Conservation (phyloP, 371 early-diverging fungal genomes). For the Mucor circinelloides region DNA sequence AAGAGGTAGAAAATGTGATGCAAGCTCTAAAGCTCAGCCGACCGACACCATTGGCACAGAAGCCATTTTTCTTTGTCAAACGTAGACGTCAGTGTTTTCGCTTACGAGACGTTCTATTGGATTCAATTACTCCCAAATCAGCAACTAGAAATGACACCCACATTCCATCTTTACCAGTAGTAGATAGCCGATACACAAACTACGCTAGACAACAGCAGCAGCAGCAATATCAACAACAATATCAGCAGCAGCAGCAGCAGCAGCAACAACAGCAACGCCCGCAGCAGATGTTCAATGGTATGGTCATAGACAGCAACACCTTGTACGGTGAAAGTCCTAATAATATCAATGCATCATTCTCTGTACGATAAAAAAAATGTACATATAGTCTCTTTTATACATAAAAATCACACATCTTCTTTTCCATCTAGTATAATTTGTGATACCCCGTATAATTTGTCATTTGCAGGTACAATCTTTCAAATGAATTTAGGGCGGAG, state of each 20-base stretch:
- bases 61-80: constrained; percentile 54
- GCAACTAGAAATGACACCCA: background rate
- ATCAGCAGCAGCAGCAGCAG: background rate
- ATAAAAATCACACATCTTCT: background rate
- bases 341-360: constrained; percentile 47
- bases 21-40: constrained; percentile 51
- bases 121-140: constrained; percentile 66
- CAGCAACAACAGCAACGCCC: constrained; percentile 1
- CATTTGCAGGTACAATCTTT: background rate
- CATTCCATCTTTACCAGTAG: background rate
- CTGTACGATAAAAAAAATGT: constrained; percentile 15
- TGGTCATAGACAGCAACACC: constrained; percentile 73
- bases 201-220: constrained; percentile 14
- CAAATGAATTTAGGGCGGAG: background rate
- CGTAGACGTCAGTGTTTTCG: constrained; percentile 67
- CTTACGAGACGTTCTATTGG: constrained; percentile 67
- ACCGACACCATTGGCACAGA: constrained; percentile 64
- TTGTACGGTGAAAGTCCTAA: constrained; percentile 66
- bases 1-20: constrained; percentile 67
- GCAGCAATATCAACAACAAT: constrained; percentile 7
- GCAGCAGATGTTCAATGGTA: constrained; percentile 68
- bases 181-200: background rate
- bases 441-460: background rate
- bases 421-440: background rate
- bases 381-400: constrained; percentile 5